Evolutionary conservation across 148 eudicot species (phyloP), one percentile per base, ranked within the genome.

Genomic region (Talinum fruticosum): DNA sequence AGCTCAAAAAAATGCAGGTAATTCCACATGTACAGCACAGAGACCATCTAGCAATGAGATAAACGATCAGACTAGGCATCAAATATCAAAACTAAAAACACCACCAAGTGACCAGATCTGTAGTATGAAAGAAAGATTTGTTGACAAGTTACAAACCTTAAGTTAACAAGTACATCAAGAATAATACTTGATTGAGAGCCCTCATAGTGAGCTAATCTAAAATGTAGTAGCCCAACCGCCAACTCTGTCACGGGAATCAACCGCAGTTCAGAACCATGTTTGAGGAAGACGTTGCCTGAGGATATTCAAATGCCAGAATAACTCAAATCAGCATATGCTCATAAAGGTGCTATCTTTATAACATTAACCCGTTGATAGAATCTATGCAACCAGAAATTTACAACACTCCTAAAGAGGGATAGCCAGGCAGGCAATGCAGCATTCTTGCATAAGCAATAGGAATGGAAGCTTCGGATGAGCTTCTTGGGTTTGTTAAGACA

Each of bases 231-330:
- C 35, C 21, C 24, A 71, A 76, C 88, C 87, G 78, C 97, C 99
- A 76, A 95, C 99, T 82, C 97, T 91, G 70, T 95, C 99, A 33
- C 97, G 99, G 66, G 99, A 79, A 95, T 95, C 92, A 95, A 82
- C 28, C 97, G 96, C 83, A 95, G 77, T 53, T 92, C 99, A 53
- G 97, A 92, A 1, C 99, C 99, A 81, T 92, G 99, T 79, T 95
- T 95, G 37, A 95, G 97, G 85, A 92, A 95, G 62, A 95, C 97
- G 79, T 95, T 95, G 71, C 97, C 99, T 95, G 91, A 32, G 65
- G 65, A 91, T 26, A 35, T 24, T 65, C 47, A 57, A 83, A 62
- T 45, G 66, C 29, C 70, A 74, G 21, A 24, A n/a, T 29, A 62
- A 62, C 71, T 41, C 32, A 24, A 66, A 32, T 44, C 64, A 67